Evolutionary conservation across 202 grass and related monocot species (phyloP).

Genomic region (Zizania palustris): DNA sequence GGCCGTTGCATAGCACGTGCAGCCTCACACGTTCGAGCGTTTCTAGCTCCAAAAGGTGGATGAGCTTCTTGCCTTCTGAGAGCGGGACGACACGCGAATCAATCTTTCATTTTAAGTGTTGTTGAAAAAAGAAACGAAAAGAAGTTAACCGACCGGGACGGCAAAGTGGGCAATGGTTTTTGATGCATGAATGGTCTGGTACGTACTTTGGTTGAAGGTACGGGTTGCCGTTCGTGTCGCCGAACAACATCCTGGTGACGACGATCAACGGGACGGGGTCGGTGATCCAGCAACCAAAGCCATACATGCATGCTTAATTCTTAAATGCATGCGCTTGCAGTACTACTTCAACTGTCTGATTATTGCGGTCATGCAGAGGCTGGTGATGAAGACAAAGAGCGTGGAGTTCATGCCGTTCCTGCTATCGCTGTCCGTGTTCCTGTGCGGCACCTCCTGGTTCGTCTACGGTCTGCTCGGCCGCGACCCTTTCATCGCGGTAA

Average conservation of each 20-base stretch:
- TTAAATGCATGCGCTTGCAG: too few species aligned
- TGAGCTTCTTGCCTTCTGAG: background rate
- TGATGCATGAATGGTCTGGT: background rate
- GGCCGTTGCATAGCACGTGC: constrained; percentile 33
- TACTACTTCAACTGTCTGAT: too few species aligned
- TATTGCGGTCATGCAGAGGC: constrained; percentile 52
- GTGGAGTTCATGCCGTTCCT: constrained; percentile 99
- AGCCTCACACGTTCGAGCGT: constrained; percentile 30
- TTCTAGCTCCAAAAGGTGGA: background rate
- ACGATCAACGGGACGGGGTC: constrained; percentile 87
- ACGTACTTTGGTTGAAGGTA: constrained; percentile 57
- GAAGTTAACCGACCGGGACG: too few species aligned
- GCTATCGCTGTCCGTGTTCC: constrained; percentile 86
- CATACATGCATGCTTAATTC: too few species aligned
- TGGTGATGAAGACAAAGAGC: constrained; percentile 99
- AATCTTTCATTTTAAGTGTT: background rate
- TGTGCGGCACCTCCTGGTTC: constrained; percentile 98
- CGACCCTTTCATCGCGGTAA: constrained; percentile 90
- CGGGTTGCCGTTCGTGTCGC: constrained; percentile 88
- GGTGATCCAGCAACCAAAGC: constrained; percentile 28
- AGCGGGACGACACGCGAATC: too few species aligned
- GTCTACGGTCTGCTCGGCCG: constrained; percentile 81
- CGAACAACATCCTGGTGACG: constrained; percentile 89
- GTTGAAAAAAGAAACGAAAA: background rate
- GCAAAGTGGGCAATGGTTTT: too few species aligned